Evolutionary conservation across 495 filamentous ascomycete genomes (phyloP).

Genomic region (Penicillium pulvis): DNA sequence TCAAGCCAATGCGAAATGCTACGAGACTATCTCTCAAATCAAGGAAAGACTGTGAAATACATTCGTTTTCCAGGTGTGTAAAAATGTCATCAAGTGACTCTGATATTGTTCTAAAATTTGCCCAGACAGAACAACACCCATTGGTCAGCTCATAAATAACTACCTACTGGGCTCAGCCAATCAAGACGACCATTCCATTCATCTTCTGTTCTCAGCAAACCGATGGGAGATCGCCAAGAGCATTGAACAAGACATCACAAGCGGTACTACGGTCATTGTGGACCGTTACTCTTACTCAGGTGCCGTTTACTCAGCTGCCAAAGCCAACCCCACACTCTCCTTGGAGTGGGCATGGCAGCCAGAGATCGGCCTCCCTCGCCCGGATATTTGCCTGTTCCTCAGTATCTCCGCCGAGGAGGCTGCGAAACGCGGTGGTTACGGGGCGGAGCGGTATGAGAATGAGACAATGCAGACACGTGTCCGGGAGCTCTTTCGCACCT

Average conservation of each 20-base stretch:
- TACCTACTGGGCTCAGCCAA: slow-evolving; percentile 77
- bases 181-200: slow-evolving; percentile 89
- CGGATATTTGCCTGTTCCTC: slow-evolving; percentile 86
- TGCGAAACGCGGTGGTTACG: slow-evolving; percentile 77
- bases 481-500: slow-evolving; percentile 64
- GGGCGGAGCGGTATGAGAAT: slow-evolving; percentile 86
- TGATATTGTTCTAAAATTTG: slow-evolving; percentile 18
- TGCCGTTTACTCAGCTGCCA: slow-evolving; percentile 93
- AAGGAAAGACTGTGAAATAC: slow-evolving; percentile 66
- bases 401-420: slow-evolving; percentile 74
- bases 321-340: slow-evolving; percentile 67
- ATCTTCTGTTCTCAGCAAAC: slow-evolving; percentile 94
- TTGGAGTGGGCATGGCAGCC: slow-evolving; percentile 80
- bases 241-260: slow-evolving; percentile 61
- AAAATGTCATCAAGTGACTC: not conserved
- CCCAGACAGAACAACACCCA: slow-evolving; percentile 82
- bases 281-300: slow-evolving; percentile 96
- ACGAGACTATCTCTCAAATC: slow-evolving; percentile 59
- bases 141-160: slow-evolving; percentile 84
- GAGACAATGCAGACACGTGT: slow-evolving; percentile 81
- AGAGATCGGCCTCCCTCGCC: slow-evolving; percentile 83
- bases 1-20: slow-evolving; percentile 87
- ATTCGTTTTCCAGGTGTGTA: slow-evolving; percentile 85
- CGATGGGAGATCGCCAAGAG: slow-evolving; percentile 82
- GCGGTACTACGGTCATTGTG: slow-evolving; percentile 75